Evolutionary conservation across 139 green algal genomes (phyloP).

Genomic region (Spirogloea muscicola): DNA sequence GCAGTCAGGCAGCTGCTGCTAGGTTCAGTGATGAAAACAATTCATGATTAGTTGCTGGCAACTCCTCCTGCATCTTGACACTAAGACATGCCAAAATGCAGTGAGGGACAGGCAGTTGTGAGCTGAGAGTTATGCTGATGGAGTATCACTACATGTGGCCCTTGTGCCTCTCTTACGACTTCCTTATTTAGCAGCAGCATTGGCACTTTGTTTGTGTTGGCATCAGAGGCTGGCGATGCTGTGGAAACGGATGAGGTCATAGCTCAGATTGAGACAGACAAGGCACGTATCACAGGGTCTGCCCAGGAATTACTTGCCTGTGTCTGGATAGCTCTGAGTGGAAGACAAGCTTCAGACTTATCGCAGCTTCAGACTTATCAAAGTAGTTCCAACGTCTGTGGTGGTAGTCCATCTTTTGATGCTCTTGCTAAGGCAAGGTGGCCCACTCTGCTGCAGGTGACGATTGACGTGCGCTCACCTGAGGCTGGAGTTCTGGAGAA

Average conservation of each 20-base stretch:
- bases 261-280: slow-evolving; percentile 97
- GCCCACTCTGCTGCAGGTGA: slow-evolving; percentile 53
- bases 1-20: neutral
- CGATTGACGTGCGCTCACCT: slow-evolving; percentile 56
- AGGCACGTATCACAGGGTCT: too few species aligned
- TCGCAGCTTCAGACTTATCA: too few species aligned
- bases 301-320: too few species aligned
- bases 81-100: too few species aligned
- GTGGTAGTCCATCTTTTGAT: too few species aligned
- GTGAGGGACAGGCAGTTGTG: neutral
- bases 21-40: neutral
- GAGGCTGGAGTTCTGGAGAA: slow-evolving; percentile 35
- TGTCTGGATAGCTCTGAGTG: too few species aligned
- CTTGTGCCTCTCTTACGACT: neutral
- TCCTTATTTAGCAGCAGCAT: neutral
- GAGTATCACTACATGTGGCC: neutral
- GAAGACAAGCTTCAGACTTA: too few species aligned
- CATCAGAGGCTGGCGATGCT: slow-evolving; percentile 54
- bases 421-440: too few species aligned
- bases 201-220: neutral
- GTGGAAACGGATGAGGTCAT: slow-evolving; percentile 92
- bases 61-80: neutral
- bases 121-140: neutral
- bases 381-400: too few species aligned
- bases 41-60: neutral